These are phyloP conservation scores for Dalbergia oliveri DNA, from an alignment of 306 rosid genomes.

Conservation along the genomic window DNA sequence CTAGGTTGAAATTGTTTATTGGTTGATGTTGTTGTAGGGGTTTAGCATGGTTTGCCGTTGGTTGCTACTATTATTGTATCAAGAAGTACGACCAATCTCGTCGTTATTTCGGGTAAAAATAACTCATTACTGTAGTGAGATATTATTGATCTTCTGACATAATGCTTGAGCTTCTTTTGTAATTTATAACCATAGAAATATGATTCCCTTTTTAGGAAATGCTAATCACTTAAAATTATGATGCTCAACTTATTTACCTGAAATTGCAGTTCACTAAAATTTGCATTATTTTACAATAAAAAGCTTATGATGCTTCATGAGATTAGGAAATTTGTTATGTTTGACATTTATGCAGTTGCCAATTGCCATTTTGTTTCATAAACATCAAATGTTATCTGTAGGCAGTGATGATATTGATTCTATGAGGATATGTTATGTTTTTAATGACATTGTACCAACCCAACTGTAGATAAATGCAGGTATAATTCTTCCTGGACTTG, in stretches of 20 bases:
- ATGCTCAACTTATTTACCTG: constrained; percentile 5
- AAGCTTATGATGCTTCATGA: constrained; percentile 22
- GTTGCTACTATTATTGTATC: constrained; percentile 96
- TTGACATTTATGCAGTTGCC: constrained; percentile 18
- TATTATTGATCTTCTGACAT: constrained; percentile 12
- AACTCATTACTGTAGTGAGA: not conserved
- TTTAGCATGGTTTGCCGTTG: constrained; percentile 98
- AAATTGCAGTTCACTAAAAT: constrained; percentile 10
- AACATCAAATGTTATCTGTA: not conserved
- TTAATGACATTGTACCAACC: constrained; percentile 19
- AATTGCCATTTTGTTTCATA: constrained; percentile 26
- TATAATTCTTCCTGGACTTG: constrained; percentile 20
- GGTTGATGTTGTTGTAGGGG: constrained; percentile 65
- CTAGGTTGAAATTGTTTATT: not conserved
- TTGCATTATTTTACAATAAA: constrained; percentile 4
- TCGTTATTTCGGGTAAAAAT: constrained; percentile 83
- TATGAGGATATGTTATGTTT: constrained; percentile 7
- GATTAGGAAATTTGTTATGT: not conserved
- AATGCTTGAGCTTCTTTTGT: constrained; percentile 12
- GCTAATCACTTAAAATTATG: not conserved
- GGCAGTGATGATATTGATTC: not conserved
- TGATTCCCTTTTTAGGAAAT: constrained; percentile 20
- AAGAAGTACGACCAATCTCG: constrained; percentile 93
- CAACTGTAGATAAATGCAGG: constrained; percentile 19
- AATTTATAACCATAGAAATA: not conserved